phyloP scores from a whole-genome alignment of 2,329 filamentous ascomycete genomes.

The Pseudogymnoascus sp. region DNA sequence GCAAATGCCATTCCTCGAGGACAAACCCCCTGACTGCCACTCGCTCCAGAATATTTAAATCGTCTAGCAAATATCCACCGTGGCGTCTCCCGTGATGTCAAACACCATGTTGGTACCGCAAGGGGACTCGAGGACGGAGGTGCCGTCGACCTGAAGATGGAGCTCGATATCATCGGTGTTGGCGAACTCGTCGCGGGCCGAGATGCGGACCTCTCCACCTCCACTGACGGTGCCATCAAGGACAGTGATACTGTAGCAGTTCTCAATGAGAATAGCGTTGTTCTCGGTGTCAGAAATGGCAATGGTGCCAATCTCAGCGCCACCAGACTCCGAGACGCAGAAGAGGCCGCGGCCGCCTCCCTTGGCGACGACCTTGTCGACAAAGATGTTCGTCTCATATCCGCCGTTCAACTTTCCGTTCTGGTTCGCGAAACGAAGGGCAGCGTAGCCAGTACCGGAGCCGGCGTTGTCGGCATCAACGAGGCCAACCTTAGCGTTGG shows the following conservation, averaged over 20 bases:
- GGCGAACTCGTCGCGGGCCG: conserved; percentile 46
- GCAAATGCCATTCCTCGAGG: not conserved
- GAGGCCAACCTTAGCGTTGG: conserved; percentile 44
- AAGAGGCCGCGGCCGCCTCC: conserved; percentile 51
- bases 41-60: not conserved
- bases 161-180: conserved; percentile 46
- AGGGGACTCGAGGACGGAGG: conserved; percentile 44
- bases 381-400: conserved; percentile 45
- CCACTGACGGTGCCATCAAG: conserved; percentile 43
- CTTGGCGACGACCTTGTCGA: conserved; percentile 47
- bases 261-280: conserved; percentile 51
- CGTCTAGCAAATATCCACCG: conserved; percentile 34
- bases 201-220: conserved; percentile 47
- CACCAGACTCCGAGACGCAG: conserved; percentile 49
- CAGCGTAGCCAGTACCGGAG: conserved; percentile 45
- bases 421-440: conserved; percentile 49
- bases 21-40: not conserved
- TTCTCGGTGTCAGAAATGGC: conserved; percentile 47
- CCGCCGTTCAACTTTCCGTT: conserved; percentile 43
- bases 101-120: conserved; percentile 47
- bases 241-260: conserved; percentile 50
- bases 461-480: conserved; percentile 51
- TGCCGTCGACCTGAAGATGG: conserved; percentile 42
- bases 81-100: conserved; percentile 40
- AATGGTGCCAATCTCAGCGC: conserved; percentile 40